Evolutionary conservation across 306 rosid species (phyloP), one percentile per base, ranked within the genome.

Genomic region (Mimosa bimucronata): DNA sequence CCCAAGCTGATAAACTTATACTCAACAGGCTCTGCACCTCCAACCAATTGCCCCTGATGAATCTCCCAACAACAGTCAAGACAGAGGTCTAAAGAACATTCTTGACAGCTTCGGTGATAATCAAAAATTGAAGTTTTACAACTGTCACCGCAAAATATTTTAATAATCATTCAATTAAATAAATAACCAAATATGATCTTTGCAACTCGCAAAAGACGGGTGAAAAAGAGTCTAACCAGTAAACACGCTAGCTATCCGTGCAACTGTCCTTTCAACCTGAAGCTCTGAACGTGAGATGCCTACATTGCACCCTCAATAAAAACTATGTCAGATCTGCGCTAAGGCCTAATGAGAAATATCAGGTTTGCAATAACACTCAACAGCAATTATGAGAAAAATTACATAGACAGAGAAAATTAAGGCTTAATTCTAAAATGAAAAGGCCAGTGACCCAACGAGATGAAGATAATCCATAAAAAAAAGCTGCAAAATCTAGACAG

Each of bases 41-140:
- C 91, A 53, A 81, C 81, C 78, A 92, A 81, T 25, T 84, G 41
- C n/a, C 92, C 97, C 31, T 80, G 81, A 62, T 89, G 90, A 71
- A 94, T 89, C 87, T 94, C 98, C 18, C 64, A 73, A 69, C 98
- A 94, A 88, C 98, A 94, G 50, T 38, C 62, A 11, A 94, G 89
- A 78, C 97, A 94, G 26, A 94, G 89, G 84, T 94, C n/a, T n/a
- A n/a, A n/a, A n/a, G n/a, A n/a, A n/a, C n/a, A 94, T 42, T n/a
- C n/a, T n/a, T 82, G 73, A 71, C 98, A 94, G 80, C 87, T 94
- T 86, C 97, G 80, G 71, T 92, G 95, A 79, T 82, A 88, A 88
- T 92, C 92, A 82, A 87, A 88, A 79, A 94, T 94, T 4, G 98
- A 94, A 0, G 97, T 94, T 71, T 62, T 91, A 89, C 98, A 94